Evolutionary conservation across 179 eudicot species (phyloP), one percentile per base, ranked within the genome.

Genomic region (Nepenthes alata): DNA sequence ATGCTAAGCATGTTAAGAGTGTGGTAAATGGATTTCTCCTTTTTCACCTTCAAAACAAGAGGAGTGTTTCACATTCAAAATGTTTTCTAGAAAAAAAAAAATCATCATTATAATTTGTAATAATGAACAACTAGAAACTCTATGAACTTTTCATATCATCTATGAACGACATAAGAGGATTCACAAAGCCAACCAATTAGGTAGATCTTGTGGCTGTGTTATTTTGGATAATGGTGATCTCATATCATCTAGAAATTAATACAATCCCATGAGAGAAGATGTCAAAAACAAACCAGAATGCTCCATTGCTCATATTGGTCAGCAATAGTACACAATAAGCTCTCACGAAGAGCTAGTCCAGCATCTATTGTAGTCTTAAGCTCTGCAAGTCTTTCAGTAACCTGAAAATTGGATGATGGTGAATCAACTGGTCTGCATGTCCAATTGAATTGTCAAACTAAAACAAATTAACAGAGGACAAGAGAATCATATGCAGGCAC

Each of bases 221-320:
- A 41, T 41, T 4, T 4, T 41, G 5, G 45, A 25, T 25, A 25
- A 41, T 41, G 2, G 8, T 41, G 45, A 41, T 41, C 8, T 41
- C 45, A 41, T 4, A 41, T 41, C 45, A 41, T 41, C 45, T 41
- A 41, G 6, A 41, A 52, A n/a, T 13, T 5, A 15, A 15, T 11
- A 52, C 25, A 25, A 52, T n/a, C 3, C 59, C 12, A 39, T 12
- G n/a, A 59, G 37, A 44, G 35, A 16, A 9, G 37, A 13, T 50
- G 11, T 25, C 1, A 37, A 11, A 55, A 38, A 67, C 89, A 59
- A 11, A 93, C 98, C 98, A 87, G 56, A 74, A 72, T 65, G 72
- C 81, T 81, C 95, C 97, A 89, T 35, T 82, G 75, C 81, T 89
- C 95, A 80, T 83, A 83, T 53, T 89, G 81, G 68, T 80, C 81